A percentile compares a stretch with the other conserved stretches of the same genome.
Evolutionary conservation across 805 yeast genomes (phyloP).

Genomic region (Sugiyamaella smithiae): DNA sequence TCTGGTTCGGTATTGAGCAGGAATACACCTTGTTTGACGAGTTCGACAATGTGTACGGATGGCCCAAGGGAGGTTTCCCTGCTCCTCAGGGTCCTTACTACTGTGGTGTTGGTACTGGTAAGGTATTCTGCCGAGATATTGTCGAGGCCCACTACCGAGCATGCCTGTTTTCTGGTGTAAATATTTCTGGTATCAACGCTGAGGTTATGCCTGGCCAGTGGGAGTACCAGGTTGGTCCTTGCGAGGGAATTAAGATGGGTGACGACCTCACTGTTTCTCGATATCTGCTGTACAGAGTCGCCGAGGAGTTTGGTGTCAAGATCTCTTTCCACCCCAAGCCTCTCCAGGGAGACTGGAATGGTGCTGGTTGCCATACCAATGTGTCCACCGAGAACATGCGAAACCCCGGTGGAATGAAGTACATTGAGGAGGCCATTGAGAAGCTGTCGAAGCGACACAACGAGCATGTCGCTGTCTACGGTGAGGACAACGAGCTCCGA

Average conservation of each 20-base stretch:
- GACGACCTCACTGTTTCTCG: constrained; percentile 97
- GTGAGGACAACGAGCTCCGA: constrained; percentile 92
- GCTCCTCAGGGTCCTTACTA: constrained; percentile 99
- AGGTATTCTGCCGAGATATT: constrained; percentile 95
- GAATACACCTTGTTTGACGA: constrained; percentile 96
- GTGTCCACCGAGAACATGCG: constrained; percentile 94
- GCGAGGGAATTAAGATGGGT: constrained; percentile 94
- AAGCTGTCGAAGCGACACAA: constrained; percentile 93
- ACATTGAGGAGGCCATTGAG: constrained; percentile 87
- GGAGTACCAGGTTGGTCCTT: constrained; percentile 99
- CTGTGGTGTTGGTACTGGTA: constrained; percentile 99
- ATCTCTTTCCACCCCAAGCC: constrained; percentile 99
- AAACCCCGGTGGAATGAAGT: constrained; percentile 92
- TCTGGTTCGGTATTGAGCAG: constrained; percentile 99
- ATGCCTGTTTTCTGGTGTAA: constrained; percentile 87
- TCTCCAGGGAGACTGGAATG: constrained; percentile 98
- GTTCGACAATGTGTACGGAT: constrained; percentile 86
- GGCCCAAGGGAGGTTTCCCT: constrained; percentile 99
- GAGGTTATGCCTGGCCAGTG: constrained; percentile 99
- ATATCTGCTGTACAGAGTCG: constrained; percentile 87
- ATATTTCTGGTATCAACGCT: constrained; percentile 95
- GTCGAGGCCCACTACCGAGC: constrained; percentile 99
- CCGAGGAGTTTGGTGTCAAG: constrained; percentile 98
- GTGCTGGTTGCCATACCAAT: constrained; percentile 99
- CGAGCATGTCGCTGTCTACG: constrained; percentile 94